Percentiles rank a stretch among this genome's conserved stretches.
Conservation (phyloP, 2,329 filamentous ascomycete genomes). For the Lithohypha guttulata region DNA sequence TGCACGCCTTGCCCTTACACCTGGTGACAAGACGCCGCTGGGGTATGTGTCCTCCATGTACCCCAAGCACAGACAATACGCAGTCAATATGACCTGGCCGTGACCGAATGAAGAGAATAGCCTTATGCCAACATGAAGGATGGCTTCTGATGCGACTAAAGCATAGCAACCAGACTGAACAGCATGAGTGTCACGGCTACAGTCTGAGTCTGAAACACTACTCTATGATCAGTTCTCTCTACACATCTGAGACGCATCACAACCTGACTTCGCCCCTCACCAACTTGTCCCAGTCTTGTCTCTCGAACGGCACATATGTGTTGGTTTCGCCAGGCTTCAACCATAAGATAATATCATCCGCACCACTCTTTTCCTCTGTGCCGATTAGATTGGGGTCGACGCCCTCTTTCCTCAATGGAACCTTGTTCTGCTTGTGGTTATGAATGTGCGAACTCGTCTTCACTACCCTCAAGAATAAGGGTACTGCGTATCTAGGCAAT, state of each 20-base stretch:
- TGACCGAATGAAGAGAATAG: too few species aligned
- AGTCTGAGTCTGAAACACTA: neutral
- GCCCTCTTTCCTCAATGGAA: constrained; percentile 41
- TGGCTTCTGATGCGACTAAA: neutral
- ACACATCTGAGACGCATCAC: constrained; percentile 22
- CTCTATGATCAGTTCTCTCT: neutral
- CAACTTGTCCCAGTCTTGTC: constrained; percentile 26
- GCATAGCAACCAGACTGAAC: neutral
- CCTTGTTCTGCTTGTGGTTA: constrained; percentile 75
- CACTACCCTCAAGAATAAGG: constrained; percentile 58
- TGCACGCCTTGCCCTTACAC: too few species aligned
- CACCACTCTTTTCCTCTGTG: constrained; percentile 16
- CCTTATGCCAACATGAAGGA: too few species aligned
- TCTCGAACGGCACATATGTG: constrained; percentile 18
- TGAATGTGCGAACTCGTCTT: constrained; percentile 51
- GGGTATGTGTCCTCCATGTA: too few species aligned
- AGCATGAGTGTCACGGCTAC: neutral
- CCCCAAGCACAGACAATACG: too few species aligned
- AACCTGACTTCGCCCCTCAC: constrained; percentile 36
- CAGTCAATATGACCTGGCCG: too few species aligned
- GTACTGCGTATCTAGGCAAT: constrained; percentile 64
- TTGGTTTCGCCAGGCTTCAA: constrained; percentile 13
- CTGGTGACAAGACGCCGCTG: too few species aligned
- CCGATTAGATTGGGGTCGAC: constrained; percentile 19
- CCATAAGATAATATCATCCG: constrained; percentile 26